These are phyloP conservation scores for Lipomyces oligophaga DNA, from an alignment of 805 yeast species.

Conservation along the genomic window DNA sequence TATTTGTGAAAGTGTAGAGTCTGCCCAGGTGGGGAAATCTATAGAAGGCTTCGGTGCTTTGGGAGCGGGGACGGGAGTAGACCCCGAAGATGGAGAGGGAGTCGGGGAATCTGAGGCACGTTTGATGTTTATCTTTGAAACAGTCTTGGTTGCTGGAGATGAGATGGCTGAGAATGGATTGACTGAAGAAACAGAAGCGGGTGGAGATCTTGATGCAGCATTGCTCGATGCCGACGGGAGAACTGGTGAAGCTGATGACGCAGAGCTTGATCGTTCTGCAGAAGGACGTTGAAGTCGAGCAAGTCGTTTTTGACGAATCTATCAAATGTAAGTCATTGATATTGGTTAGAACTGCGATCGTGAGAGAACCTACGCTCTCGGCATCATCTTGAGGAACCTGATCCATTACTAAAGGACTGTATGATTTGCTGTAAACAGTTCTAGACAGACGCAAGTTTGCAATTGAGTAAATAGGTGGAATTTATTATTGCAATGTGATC, in stretches of 20 bases:
- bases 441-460: too few species aligned
- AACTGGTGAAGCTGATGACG: background rate
- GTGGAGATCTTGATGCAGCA: background rate
- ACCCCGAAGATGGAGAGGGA: too few species aligned
- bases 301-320: constrained; percentile 50
- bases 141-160: background rate
- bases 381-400: too few species aligned
- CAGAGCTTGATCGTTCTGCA: constrained; percentile 5
- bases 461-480: too few species aligned
- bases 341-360: background rate
- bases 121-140: constrained; percentile 9
- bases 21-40: constrained; percentile 22
- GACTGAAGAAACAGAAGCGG: constrained; percentile 4
- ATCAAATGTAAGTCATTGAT: background rate
- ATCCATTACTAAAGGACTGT: too few species aligned
- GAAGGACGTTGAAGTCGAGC: constrained; percentile 45
- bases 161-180: constrained; percentile 19
- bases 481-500: too few species aligned
- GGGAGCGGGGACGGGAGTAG: constrained; percentile 1
- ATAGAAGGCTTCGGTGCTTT: constrained; percentile 5
- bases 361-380: background rate
- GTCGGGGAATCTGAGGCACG: constrained; percentile 9
- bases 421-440: too few species aligned
- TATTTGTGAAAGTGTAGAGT: constrained; percentile 5
- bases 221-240: background rate